A percentile compares a stretch with the other conserved stretches of the same genome.
phyloP scores from a whole-genome alignment of 441 rosid species.

The Pelargonium citronellum region DNA sequence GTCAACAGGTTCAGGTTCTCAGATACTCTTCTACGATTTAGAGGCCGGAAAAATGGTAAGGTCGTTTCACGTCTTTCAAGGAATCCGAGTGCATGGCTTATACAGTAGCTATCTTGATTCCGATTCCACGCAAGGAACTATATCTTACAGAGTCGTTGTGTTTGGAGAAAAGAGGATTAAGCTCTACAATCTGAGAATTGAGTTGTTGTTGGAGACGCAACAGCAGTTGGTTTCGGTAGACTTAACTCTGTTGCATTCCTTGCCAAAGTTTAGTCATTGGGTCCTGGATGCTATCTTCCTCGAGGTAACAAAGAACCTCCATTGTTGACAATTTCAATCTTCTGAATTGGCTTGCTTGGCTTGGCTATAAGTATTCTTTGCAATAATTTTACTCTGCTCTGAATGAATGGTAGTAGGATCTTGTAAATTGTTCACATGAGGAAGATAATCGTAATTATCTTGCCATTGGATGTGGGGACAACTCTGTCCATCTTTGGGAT shows the following conservation, averaged over 20 bases:
- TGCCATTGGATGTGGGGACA: conserved; percentile 84
- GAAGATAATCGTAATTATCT: conserved; percentile 31
- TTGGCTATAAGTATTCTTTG: not conserved
- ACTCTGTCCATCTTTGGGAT: conserved; percentile 70
- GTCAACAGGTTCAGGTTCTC: conserved; percentile 72
- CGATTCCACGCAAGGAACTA: conserved; percentile 7
- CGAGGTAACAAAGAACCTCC: conserved; percentile 37
- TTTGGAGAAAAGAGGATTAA: conserved; percentile 82
- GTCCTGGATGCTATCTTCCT: conserved; percentile 70
- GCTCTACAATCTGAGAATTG: conserved; percentile 40
- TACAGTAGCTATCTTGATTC: conserved; percentile 26
- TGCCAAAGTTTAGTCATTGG: conserved; percentile 83
- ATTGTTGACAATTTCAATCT: not conserved
- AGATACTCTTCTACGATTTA: conserved; percentile 57
- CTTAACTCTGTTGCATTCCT: conserved; percentile 41
- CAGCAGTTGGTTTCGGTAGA: conserved; percentile 25
- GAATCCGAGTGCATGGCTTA: conserved; percentile 85
- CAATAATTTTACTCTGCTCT: not conserved
- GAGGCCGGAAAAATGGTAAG: conserved; percentile 40
- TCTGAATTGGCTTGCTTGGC: not conserved
- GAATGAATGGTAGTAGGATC: conserved; percentile 29
- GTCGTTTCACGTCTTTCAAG: conserved; percentile 70
- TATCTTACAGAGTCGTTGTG: conserved; percentile 41
- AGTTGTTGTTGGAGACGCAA: conserved; percentile 18
- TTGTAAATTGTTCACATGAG: conserved; percentile 23